Evolutionary conservation across 2,329 filamentous ascomycete genomes (phyloP).

Genomic region (Plenodomus biglobosus): DNA sequence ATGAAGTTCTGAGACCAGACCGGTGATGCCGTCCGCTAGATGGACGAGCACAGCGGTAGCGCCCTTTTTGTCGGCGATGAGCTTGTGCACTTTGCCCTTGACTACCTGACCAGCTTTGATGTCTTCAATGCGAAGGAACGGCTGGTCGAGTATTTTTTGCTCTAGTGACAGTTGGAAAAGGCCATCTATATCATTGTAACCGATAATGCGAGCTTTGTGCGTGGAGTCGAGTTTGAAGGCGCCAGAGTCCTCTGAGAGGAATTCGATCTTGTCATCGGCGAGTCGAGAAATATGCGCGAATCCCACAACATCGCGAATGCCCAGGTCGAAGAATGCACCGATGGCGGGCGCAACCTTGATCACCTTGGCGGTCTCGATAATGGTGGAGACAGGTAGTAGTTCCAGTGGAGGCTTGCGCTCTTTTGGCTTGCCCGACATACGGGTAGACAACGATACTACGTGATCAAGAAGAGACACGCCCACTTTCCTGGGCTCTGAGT

Average conservation of each 20-base stretch:
- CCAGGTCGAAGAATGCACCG: conserved; percentile 78
- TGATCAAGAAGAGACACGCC: conserved; percentile 90
- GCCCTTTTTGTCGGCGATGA: conserved; percentile 76
- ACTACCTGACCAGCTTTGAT: conserved; percentile 78
- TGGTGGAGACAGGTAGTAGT: conserved; percentile 69
- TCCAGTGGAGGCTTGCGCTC: conserved; percentile 59
- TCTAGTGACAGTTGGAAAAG: conserved; percentile 84
- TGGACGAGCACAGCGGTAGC: conserved; percentile 80
- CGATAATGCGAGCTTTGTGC: conserved; percentile 79
- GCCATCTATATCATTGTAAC: conserved; percentile 85
- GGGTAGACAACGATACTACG: conserved; percentile 64
- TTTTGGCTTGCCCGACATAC: conserved; percentile 39
- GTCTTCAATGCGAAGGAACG: conserved; percentile 90
- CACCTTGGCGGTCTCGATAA: conserved; percentile 76
- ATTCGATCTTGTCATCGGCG: conserved; percentile 86
- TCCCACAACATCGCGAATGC: conserved; percentile 67
- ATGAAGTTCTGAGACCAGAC: conserved; percentile 86
- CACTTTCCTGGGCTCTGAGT: conserved; percentile 76
- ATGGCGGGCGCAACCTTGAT: conserved; percentile 76
- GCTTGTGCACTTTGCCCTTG: conserved; percentile 79
- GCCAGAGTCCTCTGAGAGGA: conserved; percentile 73
- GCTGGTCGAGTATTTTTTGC: conserved; percentile 77
- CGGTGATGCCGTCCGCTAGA: conserved; percentile 81
- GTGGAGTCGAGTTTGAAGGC: conserved; percentile 75
- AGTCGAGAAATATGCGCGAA: conserved; percentile 95